A percentile compares a stretch with the other conserved stretches of the same genome.
Evolutionary conservation across 306 rosid genomes (phyloP).

Genomic region (Inga leiocalycina): DNA sequence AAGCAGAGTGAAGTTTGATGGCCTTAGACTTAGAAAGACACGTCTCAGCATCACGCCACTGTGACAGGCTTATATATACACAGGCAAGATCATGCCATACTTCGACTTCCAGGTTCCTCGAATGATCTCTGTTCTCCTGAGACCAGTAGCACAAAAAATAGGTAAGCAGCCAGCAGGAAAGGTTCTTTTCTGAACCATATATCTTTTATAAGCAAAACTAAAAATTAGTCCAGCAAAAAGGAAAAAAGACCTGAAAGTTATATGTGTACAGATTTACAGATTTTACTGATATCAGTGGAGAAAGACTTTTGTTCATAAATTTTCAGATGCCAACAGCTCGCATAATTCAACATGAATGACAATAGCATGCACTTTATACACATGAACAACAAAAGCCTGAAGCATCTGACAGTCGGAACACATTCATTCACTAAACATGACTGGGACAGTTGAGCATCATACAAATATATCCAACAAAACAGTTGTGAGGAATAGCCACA

Average conservation of each 20-base stretch:
- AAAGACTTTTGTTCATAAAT: neutral
- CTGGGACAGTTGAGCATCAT: slow-evolving; percentile 14
- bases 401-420: slow-evolving; percentile 7
- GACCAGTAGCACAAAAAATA: slow-evolving; percentile 16
- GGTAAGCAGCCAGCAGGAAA: slow-evolving; percentile 27
- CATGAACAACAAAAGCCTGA: neutral
- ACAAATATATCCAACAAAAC: neutral
- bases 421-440: slow-evolving; percentile 5
- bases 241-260: neutral
- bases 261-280: neutral
- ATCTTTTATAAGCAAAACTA: slow-evolving; percentile 15
- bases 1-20: slow-evolving; percentile 60
- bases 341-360: slow-evolving; percentile 16
- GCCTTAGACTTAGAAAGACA: slow-evolving; percentile 88
- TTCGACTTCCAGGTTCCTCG: slow-evolving; percentile 72
- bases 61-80: slow-evolving; percentile 66
- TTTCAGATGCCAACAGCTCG: slow-evolving; percentile 21
- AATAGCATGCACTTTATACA: neutral
- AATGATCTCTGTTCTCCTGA: slow-evolving; percentile 57
- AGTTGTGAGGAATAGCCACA: slow-evolving; percentile 2
- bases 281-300: neutral
- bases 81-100: slow-evolving; percentile 85
- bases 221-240: neutral
- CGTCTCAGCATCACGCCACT: slow-evolving; percentile 76
- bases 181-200: slow-evolving; percentile 8